A percentile compares a stretch with the other conserved stretches of the same genome.
These are phyloP conservation scores for Saccharomycopsis phalli DNA, from an alignment of 1,139 yeast species.

Conservation along the genomic window DNA sequence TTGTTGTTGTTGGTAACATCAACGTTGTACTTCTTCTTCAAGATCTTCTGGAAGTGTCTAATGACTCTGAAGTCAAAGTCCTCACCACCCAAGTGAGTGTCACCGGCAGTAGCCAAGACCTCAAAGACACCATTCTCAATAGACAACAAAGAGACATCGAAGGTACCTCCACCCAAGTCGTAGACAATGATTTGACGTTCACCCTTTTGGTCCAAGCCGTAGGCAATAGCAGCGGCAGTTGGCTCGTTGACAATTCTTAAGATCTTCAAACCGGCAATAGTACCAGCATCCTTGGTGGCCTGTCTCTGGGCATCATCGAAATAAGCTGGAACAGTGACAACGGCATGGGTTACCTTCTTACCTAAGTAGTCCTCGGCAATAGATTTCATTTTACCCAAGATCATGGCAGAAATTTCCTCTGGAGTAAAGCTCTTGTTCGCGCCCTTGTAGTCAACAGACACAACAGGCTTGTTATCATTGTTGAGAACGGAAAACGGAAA, in stretches of 20 bases:
- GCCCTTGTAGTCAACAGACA: conserved; percentile 59
- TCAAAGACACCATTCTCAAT: conserved; percentile 93
- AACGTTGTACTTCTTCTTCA: conserved; percentile 80
- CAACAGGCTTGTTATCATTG: conserved; percentile 72
- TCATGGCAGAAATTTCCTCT: conserved; percentile 90
- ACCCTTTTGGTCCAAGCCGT: conserved; percentile 85
- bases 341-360: conserved; percentile 84
- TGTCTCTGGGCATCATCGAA: conserved; percentile 98
- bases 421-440: conserved; percentile 72
- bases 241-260: conserved; percentile 96
- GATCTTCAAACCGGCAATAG: conserved; percentile 90
- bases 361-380: conserved; percentile 92
- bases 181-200: conserved; percentile 87
- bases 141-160: conserved; percentile 81
- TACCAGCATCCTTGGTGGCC: conserved; percentile 97
- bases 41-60: conserved; percentile 73
- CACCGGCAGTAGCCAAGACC: conserved; percentile 93
- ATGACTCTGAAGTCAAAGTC: conserved; percentile 89
- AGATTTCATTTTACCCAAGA: conserved; percentile 83
- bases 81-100: conserved; percentile 95
- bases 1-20: conserved; percentile 68
- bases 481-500: conserved; percentile 65
- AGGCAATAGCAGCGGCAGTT: conserved; percentile 97
- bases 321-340: conserved; percentile 95
- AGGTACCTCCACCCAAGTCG: conserved; percentile 97